Evolutionary conservation across 1,284 basidiomycete genomes (phyloP), one percentile per base, ranked within the genome.

Genomic region (Fomes fomentarius): DNA sequence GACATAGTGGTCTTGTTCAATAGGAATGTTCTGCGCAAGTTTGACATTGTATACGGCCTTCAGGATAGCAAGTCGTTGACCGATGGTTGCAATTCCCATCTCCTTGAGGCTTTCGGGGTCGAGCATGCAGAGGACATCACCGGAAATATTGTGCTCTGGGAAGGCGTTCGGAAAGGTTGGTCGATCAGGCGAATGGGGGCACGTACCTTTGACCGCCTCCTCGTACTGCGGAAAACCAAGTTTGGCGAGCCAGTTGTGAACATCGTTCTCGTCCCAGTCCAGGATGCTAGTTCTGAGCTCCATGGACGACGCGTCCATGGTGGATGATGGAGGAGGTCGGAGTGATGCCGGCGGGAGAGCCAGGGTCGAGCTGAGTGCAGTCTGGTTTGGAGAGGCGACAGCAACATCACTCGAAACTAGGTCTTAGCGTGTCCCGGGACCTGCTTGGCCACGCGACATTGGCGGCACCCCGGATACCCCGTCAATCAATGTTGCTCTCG

Each of bases 11-110:
- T 93, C 91, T 35, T 89, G 79, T 52, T 92, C 91, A 60, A 97
- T 84, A 41, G 91, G 87, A 47, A 98, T 78, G 61, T 87, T 86
- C 65, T 95, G 83, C 1, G 85, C 84, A 47, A 94, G 74, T 72
- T 98, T 98, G 62, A 93, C 76, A 57, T 87, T 84, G 75, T 96
- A 97, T 54, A 97, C 86, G 44, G 90, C 87, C 71, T 94, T 94
- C 65, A 98, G 83, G 58, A 98, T 93, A 30, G 89, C 80, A 21
- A 98, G 75, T 43, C 95, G 79, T 73, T 96, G 94, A 8, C 95
- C 94, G 60, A 97, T 83, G 33, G 89, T 92, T 19, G 82, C 68
- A 42, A 98, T 83, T 6, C 95, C 95, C 54, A 97, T 76, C 50
- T 91, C 87, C 71, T 91, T 93, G 60, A 98, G 82, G 2, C 84